Base-by-base conservation (phyloP, 1,139 yeast species). In the Nakaseomyces bracarensis region DNA sequence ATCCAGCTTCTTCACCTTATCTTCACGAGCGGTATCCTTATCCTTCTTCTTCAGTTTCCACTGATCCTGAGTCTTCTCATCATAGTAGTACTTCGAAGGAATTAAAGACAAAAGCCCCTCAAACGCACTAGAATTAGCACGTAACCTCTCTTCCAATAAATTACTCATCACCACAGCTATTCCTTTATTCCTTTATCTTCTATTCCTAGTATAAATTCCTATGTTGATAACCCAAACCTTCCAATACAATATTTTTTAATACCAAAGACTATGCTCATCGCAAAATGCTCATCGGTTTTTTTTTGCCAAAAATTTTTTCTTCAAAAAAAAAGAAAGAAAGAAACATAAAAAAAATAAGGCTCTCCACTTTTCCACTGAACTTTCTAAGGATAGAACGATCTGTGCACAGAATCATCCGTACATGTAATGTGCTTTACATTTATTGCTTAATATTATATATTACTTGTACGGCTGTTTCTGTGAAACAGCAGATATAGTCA, bases 11-110 rank as follows among this genome's bases (percentile, higher is more conserved):
- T 79, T 76, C 51, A 77, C 68, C 60, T 82, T 82, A 48, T 74
- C 77, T 43, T 70, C 72, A 51, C 70, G 75, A 18, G 72, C 64
- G 57, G 85, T 91, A 40, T 71, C 75, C 57, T 82, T 84, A 31
- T 77, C 64, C 63, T 81, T 77, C 68, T 84, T 83, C 67, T 80
- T 83, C 53, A 81, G 82, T 53, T 79, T 80, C 96, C 97, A 89
- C 64, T 89, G 97, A 44, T 82, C 82, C 56, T 82, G 79, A 3
- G 50, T 77, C 77, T 39, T 79, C 36, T 82, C 85, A 50, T 77
- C 83, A 59, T 85, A 86, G 61, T 89, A 89, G 57, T 82, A 86
- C 58, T 87, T 86, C 8, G 96, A 95, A 7, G 98, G 97, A 46
- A 91, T 87, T 60, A 91, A 69, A 18, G 96, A 85, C 48, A 91